These are phyloP conservation scores for Alternaria sp. DNA, from an alignment of 2,329 filamentous ascomycete species.

Conservation along the genomic window DNA sequence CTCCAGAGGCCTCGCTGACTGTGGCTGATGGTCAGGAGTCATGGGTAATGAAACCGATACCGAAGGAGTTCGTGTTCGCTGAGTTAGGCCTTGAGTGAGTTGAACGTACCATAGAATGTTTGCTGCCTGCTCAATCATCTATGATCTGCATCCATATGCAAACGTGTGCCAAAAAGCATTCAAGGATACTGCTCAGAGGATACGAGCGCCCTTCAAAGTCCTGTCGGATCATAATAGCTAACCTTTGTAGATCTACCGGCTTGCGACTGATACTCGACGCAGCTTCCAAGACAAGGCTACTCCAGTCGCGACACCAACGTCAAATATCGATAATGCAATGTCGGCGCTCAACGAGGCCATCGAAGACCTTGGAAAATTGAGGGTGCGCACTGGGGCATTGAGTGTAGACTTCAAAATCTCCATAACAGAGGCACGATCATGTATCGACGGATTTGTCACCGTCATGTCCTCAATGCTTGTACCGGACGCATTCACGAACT, in stretches of 20 bases:
- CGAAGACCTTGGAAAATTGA: slow-evolving; percentile 37
- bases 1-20: slow-evolving; percentile 21
- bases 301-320: slow-evolving; percentile 30
- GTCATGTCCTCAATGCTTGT: slow-evolving; percentile 27
- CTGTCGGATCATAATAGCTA: not conserved
- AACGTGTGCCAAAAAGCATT: not conserved
- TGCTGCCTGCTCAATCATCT: not conserved
- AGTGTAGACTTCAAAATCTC: slow-evolving; percentile 26
- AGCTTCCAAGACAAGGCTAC: slow-evolving; percentile 35
- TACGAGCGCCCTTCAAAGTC: not conserved
- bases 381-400: slow-evolving; percentile 26
- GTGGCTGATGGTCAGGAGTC: slow-evolving; percentile 34
- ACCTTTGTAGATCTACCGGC: slow-evolving; percentile 37
- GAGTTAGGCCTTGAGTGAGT: not conserved
- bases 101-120: not conserved
- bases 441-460: slow-evolving; percentile 32
- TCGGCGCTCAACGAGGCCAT: slow-evolving; percentile 37
- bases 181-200: not conserved
- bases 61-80: slow-evolving; percentile 1
- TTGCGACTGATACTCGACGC: slow-evolving; percentile 36
- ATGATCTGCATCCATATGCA: not conserved
- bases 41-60: slow-evolving; percentile 16
- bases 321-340: slow-evolving; percentile 39
- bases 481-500: slow-evolving; percentile 26
- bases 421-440: slow-evolving; percentile 27